Evolutionary conservation across 768 basidiomycete species (phyloP), one percentile per base, ranked within the genome.

Genomic region (Astraeus odoratus): DNA sequence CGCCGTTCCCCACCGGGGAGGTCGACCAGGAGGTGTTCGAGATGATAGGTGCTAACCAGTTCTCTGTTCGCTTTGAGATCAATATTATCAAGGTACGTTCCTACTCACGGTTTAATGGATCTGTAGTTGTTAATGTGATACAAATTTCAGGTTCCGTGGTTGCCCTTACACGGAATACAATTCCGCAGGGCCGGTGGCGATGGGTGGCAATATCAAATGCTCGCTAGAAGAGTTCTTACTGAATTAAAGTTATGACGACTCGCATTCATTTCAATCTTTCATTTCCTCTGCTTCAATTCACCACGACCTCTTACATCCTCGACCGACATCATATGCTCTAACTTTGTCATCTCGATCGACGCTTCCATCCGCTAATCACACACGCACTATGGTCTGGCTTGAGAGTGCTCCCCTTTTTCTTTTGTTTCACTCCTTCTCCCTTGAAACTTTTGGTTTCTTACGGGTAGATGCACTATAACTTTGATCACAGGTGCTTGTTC

Each of bases 201-300:
- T 53, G 88, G 86, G 0, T 97, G 93, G 93, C 92, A 96, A 65
- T 97, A 98, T 65, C 91, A 94, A 61, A 92, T 92, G 88, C 76
- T 98, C 31, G 93, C 89, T 19, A 75, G 88, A 53, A 75, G 88
- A 48, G 89, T 92, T 31, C 67, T 92, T 54, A 92, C 88, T 30
- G 89, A 92, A 63, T 74, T 92, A 60, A 91, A 91, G 67, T 67
- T 92, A 72, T 91, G 67, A 78, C 54, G 39, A 23, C 43, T 41
- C 20, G 1, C 44, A 29, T 18, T 22, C 1, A 37, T 44, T 8
- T 16, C 16, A 8, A 25, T 5, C 23, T 44, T 44, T 38, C 31
- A 19, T 22, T 40, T 37, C 33, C 46, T 50, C 30, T 42, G 43
- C 54, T n/a, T 34, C 29, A 15, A 30, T 30, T 30, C 8, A 35